A percentile compares a stretch with the other conserved stretches of the same genome.
Conservation (phyloP, 371 early-diverging fungal genomes). For the Blastocladiella emersonii region DNA sequence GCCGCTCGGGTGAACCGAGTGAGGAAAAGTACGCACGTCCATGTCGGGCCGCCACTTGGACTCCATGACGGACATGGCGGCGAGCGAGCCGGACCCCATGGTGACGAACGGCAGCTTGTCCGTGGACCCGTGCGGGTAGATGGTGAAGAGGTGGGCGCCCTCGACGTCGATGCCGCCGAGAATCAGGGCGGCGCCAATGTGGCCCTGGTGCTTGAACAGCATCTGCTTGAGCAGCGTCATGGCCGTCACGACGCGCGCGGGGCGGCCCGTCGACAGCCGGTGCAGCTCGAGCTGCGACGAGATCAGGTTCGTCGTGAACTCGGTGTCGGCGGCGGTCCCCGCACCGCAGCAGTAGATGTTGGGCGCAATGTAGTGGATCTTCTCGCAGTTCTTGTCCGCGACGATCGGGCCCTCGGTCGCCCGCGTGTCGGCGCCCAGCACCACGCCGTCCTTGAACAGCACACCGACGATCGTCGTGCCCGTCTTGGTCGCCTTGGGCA, state of each 20-base stretch:
- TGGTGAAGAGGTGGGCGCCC: conserved; percentile 87
- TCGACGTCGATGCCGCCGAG: conserved; percentile 91
- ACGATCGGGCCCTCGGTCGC: conserved; percentile 98
- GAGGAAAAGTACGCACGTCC: conserved; percentile 35
- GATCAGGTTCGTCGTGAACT: conserved; percentile 87
- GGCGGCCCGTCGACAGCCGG: conserved; percentile 71
- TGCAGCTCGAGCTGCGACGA: conserved; percentile 89
- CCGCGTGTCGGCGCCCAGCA: conserved; percentile 98
- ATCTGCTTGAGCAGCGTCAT: conserved; percentile 94
- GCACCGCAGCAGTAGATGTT: conserved; percentile 99
- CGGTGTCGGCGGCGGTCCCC: conserved; percentile 99
- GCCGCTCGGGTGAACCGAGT: background rate
- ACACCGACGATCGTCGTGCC: conserved; percentile 98
- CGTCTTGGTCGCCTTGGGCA: conserved; percentile 87
- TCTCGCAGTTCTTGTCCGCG: conserved; percentile 98
- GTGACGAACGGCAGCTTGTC: conserved; percentile 92
- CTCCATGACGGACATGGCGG: conserved; percentile 97
- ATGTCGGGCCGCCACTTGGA: conserved; percentile 70
- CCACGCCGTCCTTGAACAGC: conserved; percentile 89
- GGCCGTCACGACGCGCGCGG: conserved; percentile 83
- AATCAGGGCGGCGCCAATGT: conserved; percentile 94
- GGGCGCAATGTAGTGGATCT: conserved; percentile 97
- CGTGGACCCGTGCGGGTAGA: conserved; percentile 95
- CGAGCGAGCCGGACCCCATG: conserved; percentile 96
- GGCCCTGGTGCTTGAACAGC: conserved; percentile 94